Evolutionary conservation across 768 basidiomycete genomes (phyloP).

Genomic region (Tremella fuciformis): DNA sequence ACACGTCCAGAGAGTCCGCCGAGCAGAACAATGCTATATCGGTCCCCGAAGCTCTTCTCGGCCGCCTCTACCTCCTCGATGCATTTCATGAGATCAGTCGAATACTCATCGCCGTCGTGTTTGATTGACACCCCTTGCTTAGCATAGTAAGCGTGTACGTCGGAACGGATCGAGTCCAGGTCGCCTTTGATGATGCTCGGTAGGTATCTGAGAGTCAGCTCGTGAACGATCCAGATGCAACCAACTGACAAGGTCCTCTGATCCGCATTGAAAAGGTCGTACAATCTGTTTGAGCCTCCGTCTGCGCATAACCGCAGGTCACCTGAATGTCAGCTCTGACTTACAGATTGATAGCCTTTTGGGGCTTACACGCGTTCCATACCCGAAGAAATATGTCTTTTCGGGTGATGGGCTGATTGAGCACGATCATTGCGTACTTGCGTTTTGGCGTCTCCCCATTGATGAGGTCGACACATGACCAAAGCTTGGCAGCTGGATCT

Average conservation of each 20-base stretch:
- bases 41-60: conserved; percentile 56
- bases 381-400: conserved; percentile 61
- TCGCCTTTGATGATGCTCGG: conserved; percentile 93
- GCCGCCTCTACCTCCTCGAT: conserved; percentile 62
- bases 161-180: conserved; percentile 76
- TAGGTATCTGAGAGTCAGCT: conserved; percentile 58
- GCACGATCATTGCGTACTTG: conserved; percentile 62
- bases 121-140: conserved; percentile 67
- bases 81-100: conserved; percentile 98
- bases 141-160: conserved; percentile 70
- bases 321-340: conserved; percentile 16
- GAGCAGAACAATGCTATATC: conserved; percentile 61
- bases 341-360: not conserved
- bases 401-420: conserved; percentile 80
- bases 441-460: not conserved
- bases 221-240: not conserved
- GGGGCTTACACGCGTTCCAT: conserved; percentile 54
- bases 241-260: conserved; percentile 22
- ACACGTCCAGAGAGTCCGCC: conserved; percentile 88
- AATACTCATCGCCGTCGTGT: conserved; percentile 68
- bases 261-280: conserved; percentile 58
- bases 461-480: conserved; percentile 6
- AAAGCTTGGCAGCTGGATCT: not conserved
- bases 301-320: conserved; percentile 71
- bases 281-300: conserved; percentile 80